Conservation (phyloP, 2,329 filamentous ascomycete genomes). For the Whalleya microplaca region DNA sequence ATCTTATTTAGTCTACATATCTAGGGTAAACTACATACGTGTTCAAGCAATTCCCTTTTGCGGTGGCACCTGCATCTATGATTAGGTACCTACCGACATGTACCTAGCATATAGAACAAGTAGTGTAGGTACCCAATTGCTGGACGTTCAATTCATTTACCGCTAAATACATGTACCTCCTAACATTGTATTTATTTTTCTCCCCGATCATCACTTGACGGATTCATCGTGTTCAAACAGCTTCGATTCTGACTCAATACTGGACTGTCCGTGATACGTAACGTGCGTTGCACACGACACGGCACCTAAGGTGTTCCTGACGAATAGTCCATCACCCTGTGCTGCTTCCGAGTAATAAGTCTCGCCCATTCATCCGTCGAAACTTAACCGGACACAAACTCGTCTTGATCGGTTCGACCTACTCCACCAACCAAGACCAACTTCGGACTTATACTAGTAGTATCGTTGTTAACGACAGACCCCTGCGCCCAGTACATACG, state of each 20-base stretch:
- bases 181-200: not conserved
- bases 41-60: not conserved
- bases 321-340: not conserved
- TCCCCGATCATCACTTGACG: not conserved
- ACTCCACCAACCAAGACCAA: not conserved
- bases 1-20: too few relatives aligned
- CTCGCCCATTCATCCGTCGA: not conserved
- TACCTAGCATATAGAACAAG: too few relatives aligned
- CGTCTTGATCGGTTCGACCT: not conserved
- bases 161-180: not conserved
- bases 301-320: not conserved
- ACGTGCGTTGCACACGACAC: not conserved
- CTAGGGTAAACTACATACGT: not conserved
- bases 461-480: not conserved
- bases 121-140: too few relatives aligned
- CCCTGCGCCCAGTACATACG: slow-evolving; percentile 10
- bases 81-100: not conserved
- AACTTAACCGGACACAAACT: not conserved
- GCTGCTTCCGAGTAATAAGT: not conserved
- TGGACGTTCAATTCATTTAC: not conserved
- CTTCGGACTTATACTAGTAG: not conserved
- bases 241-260: not conserved
- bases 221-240: not conserved
- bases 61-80: not conserved
- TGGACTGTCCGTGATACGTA: not conserved